Percentiles rank a stretch among this genome's conserved stretches.
phyloP scores from a whole-genome alignment of 225 moss, liverwort and hornwort genomes.

The Polytrichum formosum region DNA sequence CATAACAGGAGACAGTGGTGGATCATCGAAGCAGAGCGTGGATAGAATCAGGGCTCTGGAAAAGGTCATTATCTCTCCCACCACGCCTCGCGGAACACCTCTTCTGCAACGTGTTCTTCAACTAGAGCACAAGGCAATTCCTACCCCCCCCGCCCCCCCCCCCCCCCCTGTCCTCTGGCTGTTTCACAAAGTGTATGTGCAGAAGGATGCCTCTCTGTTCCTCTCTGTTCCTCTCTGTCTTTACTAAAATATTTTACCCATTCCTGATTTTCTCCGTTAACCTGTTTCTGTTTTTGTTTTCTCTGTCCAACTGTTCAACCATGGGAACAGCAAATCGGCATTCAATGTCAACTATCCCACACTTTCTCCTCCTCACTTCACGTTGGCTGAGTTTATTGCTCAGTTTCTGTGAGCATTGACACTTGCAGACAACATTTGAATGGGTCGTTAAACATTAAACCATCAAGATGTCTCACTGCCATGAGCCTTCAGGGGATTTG shows the following conservation, averaged over 20 bases:
- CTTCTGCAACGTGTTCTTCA: slow-evolving; percentile 7
- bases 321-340: too few relatives aligned
- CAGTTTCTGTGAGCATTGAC: neutral
- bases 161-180: neutral
- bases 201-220: neutral
- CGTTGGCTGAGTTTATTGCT: neutral
- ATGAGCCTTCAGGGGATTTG: neutral
- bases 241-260: neutral
- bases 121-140: slow-evolving; percentile 10
- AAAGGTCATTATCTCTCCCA: slow-evolving; percentile 6
- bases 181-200: neutral
- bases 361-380: too few relatives aligned
- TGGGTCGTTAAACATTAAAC: neutral
- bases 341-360: too few relatives aligned
- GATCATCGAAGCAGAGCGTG: too few relatives aligned
- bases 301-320: too few relatives aligned
- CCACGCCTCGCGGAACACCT: slow-evolving; percentile 3
- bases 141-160: neutral
- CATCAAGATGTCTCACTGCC: neutral
- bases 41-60: too few relatives aligned
- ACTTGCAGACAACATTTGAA: neutral
- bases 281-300: too few relatives aligned
- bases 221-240: neutral
- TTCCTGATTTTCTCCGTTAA: too few relatives aligned
- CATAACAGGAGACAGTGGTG: too few relatives aligned